Conservation (phyloP, 192 early-diverging fungal species). For the Coemansia javaensis region DNA sequence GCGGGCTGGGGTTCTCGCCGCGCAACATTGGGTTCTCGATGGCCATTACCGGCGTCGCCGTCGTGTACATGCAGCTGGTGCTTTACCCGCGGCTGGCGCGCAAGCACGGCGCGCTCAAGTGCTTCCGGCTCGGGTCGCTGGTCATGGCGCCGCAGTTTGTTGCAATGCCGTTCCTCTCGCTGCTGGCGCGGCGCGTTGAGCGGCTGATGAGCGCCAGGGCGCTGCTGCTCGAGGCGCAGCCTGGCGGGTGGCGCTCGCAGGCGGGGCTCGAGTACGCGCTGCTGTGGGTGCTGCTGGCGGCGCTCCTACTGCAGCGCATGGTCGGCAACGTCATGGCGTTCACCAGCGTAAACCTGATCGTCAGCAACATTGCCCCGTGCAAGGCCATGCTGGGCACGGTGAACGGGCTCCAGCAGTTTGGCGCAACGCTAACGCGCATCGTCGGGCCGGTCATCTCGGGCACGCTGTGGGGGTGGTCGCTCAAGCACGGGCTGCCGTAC, state of each 20-base stretch:
- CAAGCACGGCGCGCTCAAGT: constrained; percentile 28
- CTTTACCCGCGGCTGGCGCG: constrained; percentile 40
- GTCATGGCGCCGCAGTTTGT: constrained; percentile 9
- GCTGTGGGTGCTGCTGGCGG: constrained; percentile 24
- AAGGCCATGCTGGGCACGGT: constrained; percentile 27
- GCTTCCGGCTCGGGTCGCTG: constrained; percentile 1
- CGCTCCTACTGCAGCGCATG: constrained; percentile 13
- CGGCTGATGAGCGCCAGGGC: not conserved
- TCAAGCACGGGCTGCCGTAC: constrained; percentile 26
- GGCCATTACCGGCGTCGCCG: constrained; percentile 27
- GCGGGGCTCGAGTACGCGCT: constrained; percentile 1
- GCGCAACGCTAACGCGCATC: constrained; percentile 10
- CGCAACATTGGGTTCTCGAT: constrained; percentile 52
- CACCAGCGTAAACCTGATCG: constrained; percentile 34
- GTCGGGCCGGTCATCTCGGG: constrained; percentile 27
- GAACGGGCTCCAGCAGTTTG: constrained; percentile 38
- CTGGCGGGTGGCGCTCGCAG: not conserved
- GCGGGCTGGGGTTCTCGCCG: constrained; percentile 53
- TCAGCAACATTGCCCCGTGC: constrained; percentile 31
- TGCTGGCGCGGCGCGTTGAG: not conserved
- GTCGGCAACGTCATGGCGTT: constrained; percentile 20
- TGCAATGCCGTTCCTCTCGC: constrained; percentile 6
- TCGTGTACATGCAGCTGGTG: constrained; percentile 51
- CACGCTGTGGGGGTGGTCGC: constrained; percentile 32
- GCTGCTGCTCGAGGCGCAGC: not conserved